Evolutionary conservation across 768 basidiomycete genomes (phyloP).

Genomic region (Boletales sp.): DNA sequence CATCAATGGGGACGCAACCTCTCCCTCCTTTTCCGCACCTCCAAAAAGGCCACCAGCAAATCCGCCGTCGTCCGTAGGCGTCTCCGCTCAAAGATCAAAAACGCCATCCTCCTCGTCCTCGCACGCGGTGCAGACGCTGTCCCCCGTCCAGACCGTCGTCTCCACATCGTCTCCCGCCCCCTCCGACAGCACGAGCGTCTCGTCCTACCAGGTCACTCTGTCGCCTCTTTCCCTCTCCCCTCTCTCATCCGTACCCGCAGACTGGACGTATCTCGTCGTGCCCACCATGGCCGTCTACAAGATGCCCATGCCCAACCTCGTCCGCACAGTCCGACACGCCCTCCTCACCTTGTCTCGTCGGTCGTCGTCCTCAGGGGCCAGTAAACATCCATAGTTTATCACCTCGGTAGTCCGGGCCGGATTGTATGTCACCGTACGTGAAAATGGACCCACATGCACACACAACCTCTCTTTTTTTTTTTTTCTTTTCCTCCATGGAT

Average conservation of each 20-base stretch:
- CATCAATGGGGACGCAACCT: conserved; percentile 12
- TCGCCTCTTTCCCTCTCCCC: not conserved
- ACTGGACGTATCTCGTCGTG: conserved; percentile 27
- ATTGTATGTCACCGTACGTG: no score
- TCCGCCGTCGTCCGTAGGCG: conserved; percentile 17
- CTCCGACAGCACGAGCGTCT: not conserved
- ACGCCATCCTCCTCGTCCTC: conserved; percentile 19
- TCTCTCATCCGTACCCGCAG: conserved; percentile 7
- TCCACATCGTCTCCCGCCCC: conserved; percentile 1
- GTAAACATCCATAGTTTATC: no score
- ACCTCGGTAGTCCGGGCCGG: no score
- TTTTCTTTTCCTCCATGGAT: no score
- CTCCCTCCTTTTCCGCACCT: conserved; percentile 15
- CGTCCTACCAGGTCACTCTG: conserved; percentile 17
- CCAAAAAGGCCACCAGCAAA: conserved; percentile 26
- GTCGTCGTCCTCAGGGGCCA: no score
- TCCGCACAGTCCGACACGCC: conserved; percentile 21
- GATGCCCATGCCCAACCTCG: conserved; percentile 20
- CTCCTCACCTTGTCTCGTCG: conserved; percentile 14
- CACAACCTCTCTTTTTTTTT: no score
- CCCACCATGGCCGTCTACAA: conserved; percentile 24
- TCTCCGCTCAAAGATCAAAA: conserved; percentile 19
- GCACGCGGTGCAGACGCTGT: conserved; percentile 11
- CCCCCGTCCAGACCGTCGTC: not conserved
- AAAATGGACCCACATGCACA: no score